Base-by-base conservation (phyloP, 495 filamentous ascomycete genomes). In the Tetracladium setigerum region DNA sequence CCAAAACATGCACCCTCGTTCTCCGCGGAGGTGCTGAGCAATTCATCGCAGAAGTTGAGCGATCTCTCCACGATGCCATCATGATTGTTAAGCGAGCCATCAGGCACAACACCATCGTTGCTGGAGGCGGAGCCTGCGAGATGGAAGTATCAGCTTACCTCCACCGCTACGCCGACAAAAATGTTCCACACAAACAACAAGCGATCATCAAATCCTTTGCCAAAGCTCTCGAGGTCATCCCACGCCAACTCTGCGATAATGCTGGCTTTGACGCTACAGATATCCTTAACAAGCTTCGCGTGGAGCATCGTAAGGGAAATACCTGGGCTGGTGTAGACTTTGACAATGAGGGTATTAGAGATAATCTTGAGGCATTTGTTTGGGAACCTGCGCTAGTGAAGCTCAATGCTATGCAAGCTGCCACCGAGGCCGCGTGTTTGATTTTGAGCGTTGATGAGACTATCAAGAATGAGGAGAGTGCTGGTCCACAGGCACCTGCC, bases 71-170 rank as follows among this genome's bases (percentile, higher is more conserved):
- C 68, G 92, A 98, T 62, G 92, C 91, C 35, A 95, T 98, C 70
- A 98, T 98, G 92, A 92, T 98, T 54, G 92, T 98, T 53, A 96
- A 95, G 76, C 89, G 94, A 39, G 87, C 91, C 22, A 86, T 96
- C 62, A 85, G 86, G 70, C 91, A 97, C 69, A 82, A 83, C 52
- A 86, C 78, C 56, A 95, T 98, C 57, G 92, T 98, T 30, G 92
- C 90, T 19, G 92, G 92, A 49, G 92, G 92, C 54, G 92, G 92
- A 58, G 91, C 92, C 12, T 81, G 77, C 61, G 92, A 98, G 76
- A 96, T 98, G 91, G 92, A 96, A 68, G 65, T 97, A 40, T 95
- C 89, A 5, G 83, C 87, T 40, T 89, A 95, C 67, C 79, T 98
- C 53, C 89, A 95, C 70, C 74, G 82, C 48, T 95, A 83, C 56